These are phyloP conservation scores for Fraxinus quadrangulata DNA, from an alignment of 257 asterid genomes.

Conservation along the genomic window DNA sequence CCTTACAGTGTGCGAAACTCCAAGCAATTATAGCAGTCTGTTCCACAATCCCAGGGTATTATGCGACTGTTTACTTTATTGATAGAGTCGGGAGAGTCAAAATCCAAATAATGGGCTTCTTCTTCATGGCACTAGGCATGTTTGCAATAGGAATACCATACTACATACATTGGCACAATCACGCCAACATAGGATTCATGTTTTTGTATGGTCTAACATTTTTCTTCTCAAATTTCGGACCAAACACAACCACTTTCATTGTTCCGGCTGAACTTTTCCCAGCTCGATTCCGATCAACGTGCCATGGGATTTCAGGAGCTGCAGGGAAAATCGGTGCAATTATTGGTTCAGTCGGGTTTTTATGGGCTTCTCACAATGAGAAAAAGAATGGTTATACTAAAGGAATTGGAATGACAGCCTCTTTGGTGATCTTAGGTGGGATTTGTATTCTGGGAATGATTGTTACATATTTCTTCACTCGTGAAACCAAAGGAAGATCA, in stretches of 20 bases:
- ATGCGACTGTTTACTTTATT: constrained; percentile 50
- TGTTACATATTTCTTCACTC: constrained; percentile 40
- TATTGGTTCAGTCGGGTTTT: constrained; percentile 45
- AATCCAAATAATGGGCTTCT: constrained; percentile 56
- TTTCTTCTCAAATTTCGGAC: constrained; percentile 64
- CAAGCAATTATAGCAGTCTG: constrained; percentile 57
- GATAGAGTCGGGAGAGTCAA: constrained; percentile 55
- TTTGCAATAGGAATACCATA: constrained; percentile 51
- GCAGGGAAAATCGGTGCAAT: constrained; percentile 51
- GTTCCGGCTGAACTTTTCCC: constrained; percentile 68
- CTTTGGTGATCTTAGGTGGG: constrained; percentile 45
- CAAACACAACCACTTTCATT: constrained; percentile 58
- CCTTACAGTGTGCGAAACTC: constrained; percentile 44
- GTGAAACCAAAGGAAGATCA: constrained; percentile 56
- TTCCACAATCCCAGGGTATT: constrained; percentile 64
- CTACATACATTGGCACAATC: constrained; percentile 26
- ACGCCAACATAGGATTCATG: constrained; percentile 40
- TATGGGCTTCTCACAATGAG: constrained; percentile 40
- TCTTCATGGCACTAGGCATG: constrained; percentile 45
- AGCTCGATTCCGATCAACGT: constrained; percentile 54
- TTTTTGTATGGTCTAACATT: constrained; percentile 45
- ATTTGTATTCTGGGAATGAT: constrained; percentile 41
- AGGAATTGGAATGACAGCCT: constrained; percentile 43
- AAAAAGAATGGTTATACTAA: constrained; percentile 13
- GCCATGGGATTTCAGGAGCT: constrained; percentile 57